These are phyloP conservation scores for Penicillium silybi DNA, from an alignment of 495 filamentous ascomycete species.

Conservation along the genomic window DNA sequence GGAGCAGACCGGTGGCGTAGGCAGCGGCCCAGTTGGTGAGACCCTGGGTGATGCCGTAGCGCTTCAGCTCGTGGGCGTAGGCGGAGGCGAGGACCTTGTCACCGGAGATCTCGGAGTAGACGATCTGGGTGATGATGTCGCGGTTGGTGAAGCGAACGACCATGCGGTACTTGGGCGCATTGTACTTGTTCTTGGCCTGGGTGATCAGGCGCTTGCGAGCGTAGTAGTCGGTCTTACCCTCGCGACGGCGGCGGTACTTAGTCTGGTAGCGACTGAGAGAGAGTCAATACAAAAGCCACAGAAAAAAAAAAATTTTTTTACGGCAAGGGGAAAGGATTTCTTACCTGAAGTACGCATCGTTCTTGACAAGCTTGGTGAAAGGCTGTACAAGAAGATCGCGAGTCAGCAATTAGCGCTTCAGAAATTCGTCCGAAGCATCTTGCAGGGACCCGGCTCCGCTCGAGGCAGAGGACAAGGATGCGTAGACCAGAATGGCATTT, in stretches of 20 bases:
- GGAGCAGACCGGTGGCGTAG: slow-evolving; percentile 92
- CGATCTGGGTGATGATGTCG: slow-evolving; percentile 97
- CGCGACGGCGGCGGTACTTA: slow-evolving; percentile 96
- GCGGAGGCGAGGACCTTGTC: slow-evolving; percentile 93
- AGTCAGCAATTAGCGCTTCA: slow-evolving; percentile 99
- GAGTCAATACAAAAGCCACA: slow-evolving; percentile 21
- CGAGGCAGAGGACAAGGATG: slow-evolving; percentile 13
- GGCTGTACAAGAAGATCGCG: slow-evolving; percentile 62
- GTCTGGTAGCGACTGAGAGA: slow-evolving; percentile 89
- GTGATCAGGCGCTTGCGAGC: slow-evolving; percentile 98
- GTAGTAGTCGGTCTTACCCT: slow-evolving; percentile 99
- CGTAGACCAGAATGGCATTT: slow-evolving; percentile 9
- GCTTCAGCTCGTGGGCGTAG: slow-evolving; percentile 96
- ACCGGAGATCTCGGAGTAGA: slow-evolving; percentile 92
- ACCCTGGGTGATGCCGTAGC: slow-evolving; percentile 95
- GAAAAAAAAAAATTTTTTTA: slow-evolving; percentile 2
- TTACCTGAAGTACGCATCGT: slow-evolving; percentile 95
- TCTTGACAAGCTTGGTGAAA: slow-evolving; percentile 96
- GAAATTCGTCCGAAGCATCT: slow-evolving; percentile 86
- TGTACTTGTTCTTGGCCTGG: slow-evolving; percentile 99
- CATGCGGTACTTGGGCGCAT: slow-evolving; percentile 98
- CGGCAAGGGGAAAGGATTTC: slow-evolving; percentile 13
- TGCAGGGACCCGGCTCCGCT: slow-evolving; percentile 71
- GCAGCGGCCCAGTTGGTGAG: slow-evolving; percentile 99
- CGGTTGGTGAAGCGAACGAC: slow-evolving; percentile 99